These are phyloP conservation scores for Coniochaeta sp. DNA, from an alignment of 2,329 filamentous ascomycete species.

Conservation along the genomic window DNA sequence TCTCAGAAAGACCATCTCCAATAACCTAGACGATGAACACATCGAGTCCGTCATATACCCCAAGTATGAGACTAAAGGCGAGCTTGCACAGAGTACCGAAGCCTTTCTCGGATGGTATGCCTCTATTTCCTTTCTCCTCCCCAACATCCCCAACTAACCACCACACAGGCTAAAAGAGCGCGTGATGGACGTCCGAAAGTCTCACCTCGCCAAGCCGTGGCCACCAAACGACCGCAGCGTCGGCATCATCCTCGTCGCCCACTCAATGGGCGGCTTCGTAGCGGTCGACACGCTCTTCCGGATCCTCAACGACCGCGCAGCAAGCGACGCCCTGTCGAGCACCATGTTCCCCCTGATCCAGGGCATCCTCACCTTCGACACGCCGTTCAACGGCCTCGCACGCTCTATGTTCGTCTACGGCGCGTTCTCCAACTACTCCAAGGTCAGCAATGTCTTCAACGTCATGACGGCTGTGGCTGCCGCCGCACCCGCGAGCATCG, in stretches of 20 bases:
- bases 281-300: conserved; percentile 74
- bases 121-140: background rate
- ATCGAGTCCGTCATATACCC: conserved; percentile 60
- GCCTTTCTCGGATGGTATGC: conserved; percentile 39
- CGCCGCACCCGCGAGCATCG: conserved; percentile 37
- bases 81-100: conserved; percentile 43
- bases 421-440: conserved; percentile 51
- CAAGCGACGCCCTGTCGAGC: conserved; percentile 24
- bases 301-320: conserved; percentile 54
- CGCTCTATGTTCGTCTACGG: conserved; percentile 54
- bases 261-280: conserved; percentile 83
- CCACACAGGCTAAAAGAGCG: conserved; percentile 62
- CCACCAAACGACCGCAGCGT: conserved; percentile 77
- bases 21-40: conserved; percentile 51
- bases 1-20: conserved; percentile 48
- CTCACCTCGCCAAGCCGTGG: conserved; percentile 61
- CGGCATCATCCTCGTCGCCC: conserved; percentile 70
- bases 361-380: conserved; percentile 77
- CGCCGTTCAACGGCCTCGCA: conserved; percentile 65
- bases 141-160: background rate
- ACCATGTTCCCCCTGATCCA: conserved; percentile 72
- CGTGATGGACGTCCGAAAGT: conserved; percentile 70
- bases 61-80: conserved; percentile 65
- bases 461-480: conserved; percentile 47
- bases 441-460: conserved; percentile 48